Base-by-base conservation (phyloP, 1,284 basidiomycete genomes). In the Lignosus rhinocerotis region DNA sequence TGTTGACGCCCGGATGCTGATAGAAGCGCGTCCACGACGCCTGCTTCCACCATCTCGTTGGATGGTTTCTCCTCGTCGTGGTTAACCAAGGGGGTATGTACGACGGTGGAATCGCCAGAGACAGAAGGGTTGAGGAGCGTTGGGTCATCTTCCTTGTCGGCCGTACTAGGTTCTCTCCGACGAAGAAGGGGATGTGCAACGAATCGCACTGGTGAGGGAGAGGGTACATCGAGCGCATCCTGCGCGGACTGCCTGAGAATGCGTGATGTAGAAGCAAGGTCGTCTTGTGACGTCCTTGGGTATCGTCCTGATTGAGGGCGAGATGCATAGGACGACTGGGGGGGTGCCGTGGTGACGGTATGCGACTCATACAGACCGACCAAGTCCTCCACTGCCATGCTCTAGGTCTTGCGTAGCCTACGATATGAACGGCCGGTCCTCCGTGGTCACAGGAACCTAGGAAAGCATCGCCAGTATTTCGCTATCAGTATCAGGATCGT, bases 341-440 rank as follows among this genome's bases (percentile, higher is more conserved):
- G 44, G 32, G 49, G 14, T 32, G 19, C 44, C 19, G 53, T 44
- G 16, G 45, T n/a, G 19, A 43, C 32, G 21, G 60, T 39, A 12
- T 55, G 65, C 47, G 66, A 59, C 43, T 73, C 72, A 56, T 63
- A 73, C n/a, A 63, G 56, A n/a, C 63, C 66, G 33, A 72, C 69
- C 42, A 74, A 48, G 44, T 70, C 69, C 55, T 70, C 68, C 53
- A 74, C 72, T 12, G 71, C 58, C 71, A 73, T 73, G 45, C 51
- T 44, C 49, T 16, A 32, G 19, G 47, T 7, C 39, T 36, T 19
- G 17, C 25, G n/a, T 11, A 30, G 17, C 30, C 14, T 32, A 25
- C 12, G 34, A n/a, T 39, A 8, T 41, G 36, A 9, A 30, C 17
- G 6, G 42, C 30, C 41, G 6, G 30, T 31, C 25, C n/a, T 42